Conservation (phyloP, 2,329 filamentous ascomycete species). For the Penicillium sp. region DNA sequence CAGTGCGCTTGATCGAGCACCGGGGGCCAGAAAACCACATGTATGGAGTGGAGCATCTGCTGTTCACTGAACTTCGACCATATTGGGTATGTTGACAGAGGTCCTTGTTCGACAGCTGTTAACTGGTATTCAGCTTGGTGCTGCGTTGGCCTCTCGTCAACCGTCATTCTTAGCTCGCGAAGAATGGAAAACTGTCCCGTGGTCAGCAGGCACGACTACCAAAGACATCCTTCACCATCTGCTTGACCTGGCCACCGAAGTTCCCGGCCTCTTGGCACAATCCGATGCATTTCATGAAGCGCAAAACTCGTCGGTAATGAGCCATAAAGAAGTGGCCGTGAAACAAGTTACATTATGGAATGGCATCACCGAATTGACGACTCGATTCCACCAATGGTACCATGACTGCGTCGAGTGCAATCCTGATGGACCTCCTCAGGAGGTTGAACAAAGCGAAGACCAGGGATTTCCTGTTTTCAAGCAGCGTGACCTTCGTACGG, state of each 20-base stretch:
- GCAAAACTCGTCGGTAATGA: slow-evolving; percentile 19
- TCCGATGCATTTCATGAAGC: slow-evolving; percentile 29
- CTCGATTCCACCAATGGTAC: slow-evolving; percentile 30
- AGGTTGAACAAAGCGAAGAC: slow-evolving; percentile 22
- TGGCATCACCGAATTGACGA: slow-evolving; percentile 29
- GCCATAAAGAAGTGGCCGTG: slow-evolving; percentile 28
- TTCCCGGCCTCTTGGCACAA: slow-evolving; percentile 29
- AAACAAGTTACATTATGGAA: slow-evolving; percentile 35
- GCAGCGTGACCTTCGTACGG: slow-evolving; percentile 32
- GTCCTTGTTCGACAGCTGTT: not conserved
- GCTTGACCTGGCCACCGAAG: slow-evolving; percentile 33
- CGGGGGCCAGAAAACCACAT: slow-evolving; percentile 38
- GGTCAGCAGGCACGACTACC: slow-evolving; percentile 32
- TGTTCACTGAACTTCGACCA: slow-evolving; percentile 37
- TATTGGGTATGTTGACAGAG: slow-evolving; percentile 31
- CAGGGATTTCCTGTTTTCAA: slow-evolving; percentile 32
- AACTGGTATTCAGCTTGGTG: slow-evolving; percentile 24
- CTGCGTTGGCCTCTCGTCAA: slow-evolving; percentile 27
- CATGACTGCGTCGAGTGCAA: slow-evolving; percentile 29
- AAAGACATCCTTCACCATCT: slow-evolving; percentile 38
- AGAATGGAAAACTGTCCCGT: slow-evolving; percentile 39
- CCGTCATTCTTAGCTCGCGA: slow-evolving; percentile 34
- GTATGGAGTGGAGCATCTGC: slow-evolving; percentile 36
- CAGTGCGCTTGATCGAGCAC: slow-evolving; percentile 35
- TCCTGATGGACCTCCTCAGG: slow-evolving; percentile 26